A percentile compares a stretch with the other conserved stretches of the same genome.
Evolutionary conservation across 2,329 filamentous ascomycete genomes (phyloP).

Genomic region (Graphiopsis chlorocephala): DNA sequence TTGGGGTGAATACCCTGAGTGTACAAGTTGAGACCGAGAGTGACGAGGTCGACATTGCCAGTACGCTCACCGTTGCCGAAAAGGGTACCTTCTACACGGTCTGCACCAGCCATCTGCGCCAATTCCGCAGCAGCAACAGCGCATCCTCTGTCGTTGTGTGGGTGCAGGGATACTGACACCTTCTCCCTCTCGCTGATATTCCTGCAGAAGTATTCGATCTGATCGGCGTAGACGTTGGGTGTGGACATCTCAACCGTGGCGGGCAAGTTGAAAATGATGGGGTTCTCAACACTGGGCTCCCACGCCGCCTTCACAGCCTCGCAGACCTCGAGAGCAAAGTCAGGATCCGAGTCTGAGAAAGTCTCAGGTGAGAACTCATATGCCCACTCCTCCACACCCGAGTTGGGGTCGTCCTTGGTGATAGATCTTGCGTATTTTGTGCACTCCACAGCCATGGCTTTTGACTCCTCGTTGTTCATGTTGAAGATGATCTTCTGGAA

Average conservation of each 20-base stretch:
- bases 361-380: conserved; percentile 84
- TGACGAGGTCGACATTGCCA: conserved; percentile 93
- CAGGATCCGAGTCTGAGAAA: conserved; percentile 86
- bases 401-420: conserved; percentile 71
- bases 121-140: conserved; percentile 87
- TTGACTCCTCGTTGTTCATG: conserved; percentile 76
- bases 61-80: conserved; percentile 96
- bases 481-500: conserved; percentile 90
- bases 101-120: conserved; percentile 93
- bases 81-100: conserved; percentile 88
- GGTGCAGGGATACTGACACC: conserved; percentile 84
- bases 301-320: conserved; percentile 92
- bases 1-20: conserved; percentile 84
- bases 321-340: conserved; percentile 80
- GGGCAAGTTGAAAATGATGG: conserved; percentile 94
- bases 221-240: conserved; percentile 92
- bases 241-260: conserved; percentile 95
- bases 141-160: conserved; percentile 91
- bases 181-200: conserved; percentile 82
- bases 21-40: conserved; percentile 88
- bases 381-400: conserved; percentile 63
- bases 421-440: conserved; percentile 82
- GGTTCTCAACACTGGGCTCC: conserved; percentile 74
- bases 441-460: conserved; percentile 81
- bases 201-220: conserved; percentile 92